phyloP scores from a whole-genome alignment of 768 basidiomycete species.

The Obba rivulosa region DNA sequence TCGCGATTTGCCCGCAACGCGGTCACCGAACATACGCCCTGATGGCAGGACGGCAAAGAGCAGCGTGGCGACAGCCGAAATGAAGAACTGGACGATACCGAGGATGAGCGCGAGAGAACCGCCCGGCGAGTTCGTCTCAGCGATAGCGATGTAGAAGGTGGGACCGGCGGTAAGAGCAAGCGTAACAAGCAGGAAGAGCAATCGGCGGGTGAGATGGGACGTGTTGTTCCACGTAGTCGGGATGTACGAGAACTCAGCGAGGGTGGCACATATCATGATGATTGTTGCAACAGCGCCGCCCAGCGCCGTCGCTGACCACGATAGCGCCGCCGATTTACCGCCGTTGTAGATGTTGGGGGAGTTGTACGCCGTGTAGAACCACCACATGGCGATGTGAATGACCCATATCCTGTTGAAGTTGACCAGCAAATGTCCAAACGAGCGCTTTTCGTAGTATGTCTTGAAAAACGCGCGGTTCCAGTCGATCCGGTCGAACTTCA shows the following conservation, averaged over 20 bases:
- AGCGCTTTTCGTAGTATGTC: conserved; percentile 97
- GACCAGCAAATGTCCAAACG: conserved; percentile 93
- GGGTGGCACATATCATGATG: conserved; percentile 94
- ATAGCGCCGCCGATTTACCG: conserved; percentile 67
- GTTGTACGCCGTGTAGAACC: conserved; percentile 95
- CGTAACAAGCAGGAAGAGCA: conserved; percentile 85
- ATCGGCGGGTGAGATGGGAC: conserved; percentile 87
- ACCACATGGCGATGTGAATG: conserved; percentile 91
- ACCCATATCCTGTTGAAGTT: conserved; percentile 99
- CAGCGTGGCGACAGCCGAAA: conserved; percentile 80
- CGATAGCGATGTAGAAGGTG: conserved; percentile 91
- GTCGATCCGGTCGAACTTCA: conserved; percentile 95
- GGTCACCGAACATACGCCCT: conserved; percentile 97
- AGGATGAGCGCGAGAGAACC: conserved; percentile 84
- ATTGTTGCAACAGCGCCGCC: conserved; percentile 94
- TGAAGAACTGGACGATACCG: conserved; percentile 94
- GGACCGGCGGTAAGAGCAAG: conserved; percentile 90
- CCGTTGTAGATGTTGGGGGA: conserved; percentile 77
- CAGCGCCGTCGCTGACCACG: conserved; percentile 90
- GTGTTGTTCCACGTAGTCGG: conserved; percentile 99
- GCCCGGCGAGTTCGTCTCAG: conserved; percentile 52
- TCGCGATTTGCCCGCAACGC: conserved; percentile 89
- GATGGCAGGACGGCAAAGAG: conserved; percentile 92
- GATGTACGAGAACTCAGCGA: conserved; percentile 95
- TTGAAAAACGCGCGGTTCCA: conserved; percentile 98